Evolutionary conservation across 1,284 basidiomycete species (phyloP), one percentile per base, ranked within the genome.

Genomic region (Sporisorium iseilematis-ciliati): DNA sequence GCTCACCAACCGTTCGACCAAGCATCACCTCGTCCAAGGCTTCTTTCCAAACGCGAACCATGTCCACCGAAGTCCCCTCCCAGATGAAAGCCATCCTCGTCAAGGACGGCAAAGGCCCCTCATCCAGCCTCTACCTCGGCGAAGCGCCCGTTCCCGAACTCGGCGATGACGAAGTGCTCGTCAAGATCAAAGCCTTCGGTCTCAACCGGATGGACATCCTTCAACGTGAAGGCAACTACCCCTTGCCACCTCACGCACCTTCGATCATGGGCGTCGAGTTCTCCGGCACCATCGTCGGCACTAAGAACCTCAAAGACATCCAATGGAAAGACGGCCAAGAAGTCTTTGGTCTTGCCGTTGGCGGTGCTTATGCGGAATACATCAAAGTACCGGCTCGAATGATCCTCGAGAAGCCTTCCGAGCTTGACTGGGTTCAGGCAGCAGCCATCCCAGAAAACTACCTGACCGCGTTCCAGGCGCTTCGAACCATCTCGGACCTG

Each of bases 261-360:
- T 86, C 88, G 52, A 91, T 96, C 82, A 88, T 97, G 26, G 95
- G 96, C 8, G 93, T 97, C 59, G 95, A 97, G 86, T 97, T 97
- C 85, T 90, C 93, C 20, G 83, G 82, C 6, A 58, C 60, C 49
- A 56, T 85, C 45, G 81, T 68, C 3, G 86, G 85, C 2, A 88
- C 96, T 63, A 87, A 88, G 40, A 54, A 67, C 20, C 49, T 64
- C 49, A 49, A 68, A 35, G 54, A 62, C 7, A 53, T 65, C 26
- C 50, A 63, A 18, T 75, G 65, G 90, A 89, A 91, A 80, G 85
- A 89, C 20, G 92, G 91, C 10, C 93, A 97, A 75, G 92, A 93
- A 84, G 95, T 97, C 2, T 89, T 95, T 70, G 95, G 95, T 14
- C 89, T 98, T 4, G 88, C 90, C 0, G 65, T 74, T 0, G 80